Base-by-base conservation (phyloP, 441 rosid genomes). In the Flueggea neowawraea region DNA sequence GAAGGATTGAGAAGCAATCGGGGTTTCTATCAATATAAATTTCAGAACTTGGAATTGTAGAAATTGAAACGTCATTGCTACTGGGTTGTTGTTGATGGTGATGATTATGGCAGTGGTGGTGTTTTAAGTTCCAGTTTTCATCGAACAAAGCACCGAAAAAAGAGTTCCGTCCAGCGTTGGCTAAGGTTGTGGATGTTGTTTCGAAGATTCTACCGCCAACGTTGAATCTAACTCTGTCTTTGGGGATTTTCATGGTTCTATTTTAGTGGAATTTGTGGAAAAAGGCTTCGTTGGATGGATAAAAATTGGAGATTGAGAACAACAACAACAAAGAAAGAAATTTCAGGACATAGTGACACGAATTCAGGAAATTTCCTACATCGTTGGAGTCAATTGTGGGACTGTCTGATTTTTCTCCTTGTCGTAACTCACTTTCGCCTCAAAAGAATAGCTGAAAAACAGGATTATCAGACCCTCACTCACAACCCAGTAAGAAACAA, bases 191-290 rank as follows among this genome's bases (percentile, higher is more conserved):
- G 9, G 95, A 74, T 16, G 99, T 87, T 15, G 96, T 91, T 63
- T 94, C 94, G 70, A 94, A 94, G 57, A 78, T 52, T 77, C 88
- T 76, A 45, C 99, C 99, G 47, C 99, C 95, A 2, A 91, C 97
- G 73, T 91, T 90, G 87, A 94, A 78, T 73, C 80, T 80, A 55
- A 94, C 64, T 64, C 86, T 69, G 71, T 94, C 98, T 62, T 80
- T 84, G 60, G 80, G 77, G 31, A 82, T 66, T 63, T 82, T 88
- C 98, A 91, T 94, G 57, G 67, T 43, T 39, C 1, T 12, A 4
- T 4, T 55, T 55, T 55, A 9, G 50, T 3, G 50, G n/a, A 0
- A 14, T 3, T 11, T 6, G n/a, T 1, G 16, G 15, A 54, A 60
- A 49, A 60, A 58, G 57, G 54, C 57, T 52, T 51, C 11, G 43